A percentile compares a stretch with the other conserved stretches of the same genome.
Evolutionary conservation across 805 yeast species (phyloP).

Genomic region (Kurtzmaniella cleridarum): DNA sequence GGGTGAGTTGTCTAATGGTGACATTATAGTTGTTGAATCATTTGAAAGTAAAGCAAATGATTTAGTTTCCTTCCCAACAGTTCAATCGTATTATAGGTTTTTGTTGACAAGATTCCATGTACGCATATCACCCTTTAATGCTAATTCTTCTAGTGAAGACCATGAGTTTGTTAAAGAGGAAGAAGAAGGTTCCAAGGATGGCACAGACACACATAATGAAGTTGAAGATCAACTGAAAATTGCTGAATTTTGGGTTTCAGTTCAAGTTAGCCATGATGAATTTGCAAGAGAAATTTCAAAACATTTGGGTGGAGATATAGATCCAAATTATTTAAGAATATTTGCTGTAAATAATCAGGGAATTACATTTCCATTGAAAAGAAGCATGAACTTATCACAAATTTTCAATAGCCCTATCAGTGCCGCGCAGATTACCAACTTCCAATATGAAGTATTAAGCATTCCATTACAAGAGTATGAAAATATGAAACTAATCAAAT

Average conservation of each 20-base stretch:
- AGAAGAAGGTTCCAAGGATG: slow-evolving; percentile 6
- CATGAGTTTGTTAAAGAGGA: slow-evolving; percentile 37
- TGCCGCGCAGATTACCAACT: slow-evolving; percentile 36
- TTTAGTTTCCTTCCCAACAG: slow-evolving; percentile 10
- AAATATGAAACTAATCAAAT: slow-evolving; percentile 57
- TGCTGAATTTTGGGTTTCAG: slow-evolving; percentile 62
- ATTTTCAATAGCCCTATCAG: slow-evolving; percentile 39
- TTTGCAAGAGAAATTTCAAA: slow-evolving; percentile 59
- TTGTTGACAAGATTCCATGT: slow-evolving; percentile 59
- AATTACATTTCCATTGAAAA: slow-evolving; percentile 45
- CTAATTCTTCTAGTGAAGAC: slow-evolving; percentile 45
- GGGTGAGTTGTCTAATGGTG: slow-evolving; percentile 63
- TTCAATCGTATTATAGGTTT: slow-evolving; percentile 47
- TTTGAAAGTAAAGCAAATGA: slow-evolving; percentile 11
- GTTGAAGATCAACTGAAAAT: slow-evolving; percentile 11
- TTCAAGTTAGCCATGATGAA: slow-evolving; percentile 51
- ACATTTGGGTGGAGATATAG: slow-evolving; percentile 38
- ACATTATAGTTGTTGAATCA: slow-evolving; percentile 45
- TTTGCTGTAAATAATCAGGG: slow-evolving; percentile 56
- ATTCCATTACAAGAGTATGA: slow-evolving; percentile 76
- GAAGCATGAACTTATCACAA: slow-evolving; percentile 31
- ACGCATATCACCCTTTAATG: slow-evolving; percentile 41
- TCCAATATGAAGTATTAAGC: slow-evolving; percentile 74
- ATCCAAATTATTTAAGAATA: slow-evolving; percentile 59
- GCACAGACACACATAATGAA: slow-evolving; percentile 10